Base-by-base conservation (phyloP, 768 basidiomycete genomes). In the Floccularia luteovirens region DNA sequence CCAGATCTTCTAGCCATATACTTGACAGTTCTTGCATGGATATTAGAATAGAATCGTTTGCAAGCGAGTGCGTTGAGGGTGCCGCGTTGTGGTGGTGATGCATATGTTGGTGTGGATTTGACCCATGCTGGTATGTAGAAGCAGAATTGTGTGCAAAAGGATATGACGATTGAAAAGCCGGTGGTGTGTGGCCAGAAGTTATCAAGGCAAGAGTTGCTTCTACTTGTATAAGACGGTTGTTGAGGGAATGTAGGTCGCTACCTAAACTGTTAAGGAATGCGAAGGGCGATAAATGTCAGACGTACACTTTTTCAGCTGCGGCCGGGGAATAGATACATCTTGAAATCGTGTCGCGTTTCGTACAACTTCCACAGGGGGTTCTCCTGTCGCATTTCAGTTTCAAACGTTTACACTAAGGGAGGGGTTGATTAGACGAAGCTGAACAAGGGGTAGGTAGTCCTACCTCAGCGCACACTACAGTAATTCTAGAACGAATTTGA, bases 311-410 rank as follows among this genome's bases (percentile, higher is more conserved):
- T 63, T 90, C 88, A 13, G 84, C 79, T 0, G 88, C 88, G 12
- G 83, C 86, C 17, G 83, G 77, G 0, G 86, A 85, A 56, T 89
- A 89, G 4, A 82, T 68, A 50, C 86, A 89, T 48, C 82, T 68
- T 3, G 66, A 62, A 8, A 82, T 72, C 0, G 83, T 86, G 52
- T 86, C 82, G 45, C 87, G 80, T 54, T 90, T 90, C 13, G 77
- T 70, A 49, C 89, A 90, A 20, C 79, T 80, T 0, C 77, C 76
- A 48, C 88, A 90, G 0, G 88, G 88, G 2, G 70, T 76, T 16
- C 80, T 74, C 27, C 88, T 67, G 61, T 90, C 88, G 54, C 88
- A 91, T 63, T 82, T 88, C 39, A 90, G 71, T 51, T 91, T 91
- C 39, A 90, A 70, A 3, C 88, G 84, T 58, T 90, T 90, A 66